Conservation (phyloP, 768 basidiomycete species). For the Rhodotorula graminis region DNA sequence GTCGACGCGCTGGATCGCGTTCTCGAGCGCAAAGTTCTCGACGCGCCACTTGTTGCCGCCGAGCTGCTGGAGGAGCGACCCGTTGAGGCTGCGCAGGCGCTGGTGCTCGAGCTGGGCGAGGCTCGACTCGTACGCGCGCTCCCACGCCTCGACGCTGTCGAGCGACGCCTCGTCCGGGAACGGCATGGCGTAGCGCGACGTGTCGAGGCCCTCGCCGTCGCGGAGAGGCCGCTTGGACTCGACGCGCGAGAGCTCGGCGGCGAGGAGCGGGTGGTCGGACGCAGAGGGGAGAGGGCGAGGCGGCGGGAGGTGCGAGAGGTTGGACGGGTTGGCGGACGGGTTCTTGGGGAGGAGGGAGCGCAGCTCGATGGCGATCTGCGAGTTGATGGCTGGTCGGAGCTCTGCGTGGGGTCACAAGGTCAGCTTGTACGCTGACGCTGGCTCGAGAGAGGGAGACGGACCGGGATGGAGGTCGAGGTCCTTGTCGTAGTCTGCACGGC, state of each 20-base stretch:
- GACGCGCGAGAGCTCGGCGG: conserved; percentile 34
- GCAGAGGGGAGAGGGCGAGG: conserved; percentile 24
- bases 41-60: conserved; percentile 39
- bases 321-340: conserved; percentile 17
- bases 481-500: conserved; percentile 4
- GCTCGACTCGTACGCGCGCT: conserved; percentile 23
- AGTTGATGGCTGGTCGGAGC: conserved; percentile 34
- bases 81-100: conserved; percentile 33
- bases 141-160: conserved; percentile 32
- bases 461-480: conserved; percentile 1
- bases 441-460: not conserved
- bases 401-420: not conserved
- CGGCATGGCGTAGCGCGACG: conserved; percentile 35
- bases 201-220: conserved; percentile 34
- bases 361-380: conserved; percentile 36
- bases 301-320: conserved; percentile 28
- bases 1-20: conserved; percentile 33
- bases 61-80: conserved; percentile 23
- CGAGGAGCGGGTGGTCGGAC: conserved; percentile 19
- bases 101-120: conserved; percentile 40
- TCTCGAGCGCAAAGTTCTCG: conserved; percentile 38
- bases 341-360: conserved; percentile 33
- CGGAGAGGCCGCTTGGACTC: conserved; percentile 21
- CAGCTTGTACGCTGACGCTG: not conserved
- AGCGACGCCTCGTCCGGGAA: conserved; percentile 10